These are phyloP conservation scores for Cercospora beticola DNA, from an alignment of 2,329 filamentous ascomycete species.

Conservation along the genomic window DNA sequence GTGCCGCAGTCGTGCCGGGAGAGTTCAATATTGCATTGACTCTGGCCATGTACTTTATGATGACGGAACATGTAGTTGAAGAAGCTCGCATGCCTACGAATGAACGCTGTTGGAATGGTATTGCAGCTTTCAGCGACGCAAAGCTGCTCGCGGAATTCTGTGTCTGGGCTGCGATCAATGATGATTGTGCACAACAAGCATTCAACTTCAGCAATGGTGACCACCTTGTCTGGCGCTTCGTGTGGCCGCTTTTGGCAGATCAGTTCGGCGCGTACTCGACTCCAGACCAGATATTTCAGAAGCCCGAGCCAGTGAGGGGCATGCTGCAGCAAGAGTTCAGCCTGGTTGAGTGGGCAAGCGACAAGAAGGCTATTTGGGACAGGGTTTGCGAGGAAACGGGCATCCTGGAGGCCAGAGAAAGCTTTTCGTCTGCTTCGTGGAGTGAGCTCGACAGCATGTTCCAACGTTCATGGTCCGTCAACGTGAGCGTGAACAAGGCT, in stretches of 20 bases:
- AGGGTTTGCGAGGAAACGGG: constrained; percentile 39
- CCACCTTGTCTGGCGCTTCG: constrained; percentile 40
- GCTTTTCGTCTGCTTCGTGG: constrained; percentile 50
- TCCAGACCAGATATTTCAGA: constrained; percentile 18
- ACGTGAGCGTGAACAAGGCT: constrained; percentile 50
- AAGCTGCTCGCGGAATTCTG: constrained; percentile 40
- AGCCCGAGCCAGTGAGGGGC: constrained; percentile 31
- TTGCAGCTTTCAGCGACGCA: constrained; percentile 40
- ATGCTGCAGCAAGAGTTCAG: constrained; percentile 44
- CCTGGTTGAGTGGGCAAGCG: constrained; percentile 44
- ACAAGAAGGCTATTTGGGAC: constrained; percentile 43
- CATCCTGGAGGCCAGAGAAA: constrained; percentile 38
- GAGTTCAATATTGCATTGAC: constrained; percentile 45
- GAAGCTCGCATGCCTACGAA: constrained; percentile 40
- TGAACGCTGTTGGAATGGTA: constrained; percentile 37
- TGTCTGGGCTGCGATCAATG: constrained; percentile 40
- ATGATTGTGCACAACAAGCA: constrained; percentile 39
- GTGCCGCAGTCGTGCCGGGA: constrained; percentile 35
- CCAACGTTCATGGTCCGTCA: constrained; percentile 44
- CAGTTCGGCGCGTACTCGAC: constrained; percentile 37
- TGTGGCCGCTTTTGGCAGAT: constrained; percentile 45
- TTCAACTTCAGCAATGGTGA: constrained; percentile 48
- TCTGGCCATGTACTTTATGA: constrained; percentile 44
- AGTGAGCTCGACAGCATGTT: constrained; percentile 46
- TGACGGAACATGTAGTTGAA: constrained; percentile 39